Evolutionary conservation across 805 yeast genomes (phyloP), one percentile per base, ranked within the genome.

Genomic region (Candida gorgasii): DNA sequence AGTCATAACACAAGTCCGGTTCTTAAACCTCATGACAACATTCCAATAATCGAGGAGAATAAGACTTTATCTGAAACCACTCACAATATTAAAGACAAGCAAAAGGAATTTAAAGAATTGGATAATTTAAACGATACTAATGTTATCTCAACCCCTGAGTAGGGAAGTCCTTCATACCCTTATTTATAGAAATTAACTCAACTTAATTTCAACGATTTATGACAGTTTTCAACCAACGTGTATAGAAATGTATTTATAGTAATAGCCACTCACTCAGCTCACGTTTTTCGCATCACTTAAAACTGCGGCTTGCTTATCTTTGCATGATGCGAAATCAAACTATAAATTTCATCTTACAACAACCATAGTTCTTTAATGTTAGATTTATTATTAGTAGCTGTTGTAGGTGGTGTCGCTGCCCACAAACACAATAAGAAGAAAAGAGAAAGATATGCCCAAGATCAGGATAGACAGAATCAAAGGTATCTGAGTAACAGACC

Each of bases 1-100:
- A 49, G 55, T 30, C 42, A 48, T 14, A 48, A 45, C 16, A 40
- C 42, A 17, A 50, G 54, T 19, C 58, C 59, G 4, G 37, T 42
- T 3, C 26, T 46, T 14, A 47, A 43, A 36, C 59, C 39, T 15
- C 13, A 36, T 36, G 39, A 36, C n/a, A 26, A 8, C 16, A 18
- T 16, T 36, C 20, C 31, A 20, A 17, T 36, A 3, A 19, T 32
- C 15, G 39, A 36, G 2, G 39, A 36, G 12, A 23, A 36, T 11
- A 36, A 34, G 15, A 9, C 8, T 13, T 34, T 23, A 22, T n/a
- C 28, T 13, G 8, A 22, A 9, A 19, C 18, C 16, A 27, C 9
- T 3, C 4, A 31, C 4, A 18, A 31, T 17, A 24, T 31, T 18
- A 18, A 11, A 14, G 24, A 16, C 7, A 30, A 30, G 3, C 35